Evolutionary conservation across 2,329 filamentous ascomycete species (phyloP).

Genomic region (Neofusicoccum laricinum): DNA sequence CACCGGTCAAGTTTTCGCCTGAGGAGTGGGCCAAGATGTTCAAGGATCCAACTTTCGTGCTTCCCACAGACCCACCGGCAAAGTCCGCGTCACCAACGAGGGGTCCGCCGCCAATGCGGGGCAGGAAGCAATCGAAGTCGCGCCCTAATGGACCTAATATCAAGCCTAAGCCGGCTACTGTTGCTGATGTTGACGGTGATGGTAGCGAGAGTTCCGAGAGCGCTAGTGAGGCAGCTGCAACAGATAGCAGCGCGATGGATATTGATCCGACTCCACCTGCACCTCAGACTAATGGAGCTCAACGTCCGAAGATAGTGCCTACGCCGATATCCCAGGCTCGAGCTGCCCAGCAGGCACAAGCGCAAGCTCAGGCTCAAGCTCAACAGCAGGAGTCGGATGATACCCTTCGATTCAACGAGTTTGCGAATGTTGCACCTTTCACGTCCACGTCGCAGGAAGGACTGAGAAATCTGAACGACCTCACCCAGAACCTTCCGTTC

Average conservation of each 20-base stretch:
- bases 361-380: neutral
- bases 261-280: slow-evolving; percentile 39
- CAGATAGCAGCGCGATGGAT: slow-evolving; percentile 44
- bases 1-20: slow-evolving; percentile 37
- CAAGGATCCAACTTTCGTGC: slow-evolving; percentile 41
- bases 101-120: slow-evolving; percentile 1
- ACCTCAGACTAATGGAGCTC: slow-evolving; percentile 11
- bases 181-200: slow-evolving; percentile 6
- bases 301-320: slow-evolving; percentile 23
- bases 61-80: slow-evolving; percentile 16
- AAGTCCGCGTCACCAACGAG: slow-evolving; percentile 22
- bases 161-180: slow-evolving; percentile 10
- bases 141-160: neutral
- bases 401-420: slow-evolving; percentile 40
- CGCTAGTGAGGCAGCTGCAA: slow-evolving; percentile 14
- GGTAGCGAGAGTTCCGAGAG: slow-evolving; percentile 21
- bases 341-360: slow-evolving; percentile 1
- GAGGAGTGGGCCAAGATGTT: slow-evolving; percentile 45
- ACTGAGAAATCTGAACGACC: slow-evolving; percentile 52
- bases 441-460: slow-evolving; percentile 43
- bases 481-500: slow-evolving; percentile 57
- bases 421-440: slow-evolving; percentile 51
- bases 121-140: slow-evolving; percentile 11
- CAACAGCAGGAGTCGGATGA: neutral
- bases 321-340: slow-evolving; percentile 6